These are phyloP conservation scores for Blastobotrys serpentis DNA, from an alignment of 1,139 yeast species.

Conservation along the genomic window DNA sequence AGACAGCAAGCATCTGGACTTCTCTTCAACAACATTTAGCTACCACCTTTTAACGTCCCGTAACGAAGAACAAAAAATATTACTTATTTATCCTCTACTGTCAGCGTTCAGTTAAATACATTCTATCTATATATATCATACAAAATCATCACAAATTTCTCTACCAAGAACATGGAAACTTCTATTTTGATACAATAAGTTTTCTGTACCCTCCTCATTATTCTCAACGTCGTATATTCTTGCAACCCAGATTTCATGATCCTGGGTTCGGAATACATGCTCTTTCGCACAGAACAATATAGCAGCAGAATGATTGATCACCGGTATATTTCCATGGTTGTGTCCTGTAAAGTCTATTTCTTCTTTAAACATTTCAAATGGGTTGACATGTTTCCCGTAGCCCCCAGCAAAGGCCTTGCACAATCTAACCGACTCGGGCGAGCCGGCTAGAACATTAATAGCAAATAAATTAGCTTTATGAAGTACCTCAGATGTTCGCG, in stretches of 20 bases:
- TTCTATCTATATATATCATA: too few species aligned
- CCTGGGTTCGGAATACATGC: constrained; percentile 59
- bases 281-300: constrained; percentile 62
- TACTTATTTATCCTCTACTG: too few species aligned
- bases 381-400: constrained; percentile 37
- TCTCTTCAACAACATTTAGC: constrained; percentile 13
- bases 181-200: constrained; percentile 30
- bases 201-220: constrained; percentile 9
- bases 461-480: constrained; percentile 60
- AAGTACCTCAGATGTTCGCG: constrained; percentile 66
- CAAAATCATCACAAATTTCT: constrained; percentile 14
- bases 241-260: constrained; percentile 88
- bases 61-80: neutral
- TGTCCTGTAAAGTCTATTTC: constrained; percentile 37
- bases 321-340: constrained; percentile 48
- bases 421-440: constrained; percentile 46
- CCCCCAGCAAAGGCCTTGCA: constrained; percentile 39
- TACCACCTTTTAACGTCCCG: neutral
- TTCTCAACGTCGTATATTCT: constrained; percentile 37
- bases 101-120: too few species aligned
- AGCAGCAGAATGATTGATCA: constrained; percentile 57
- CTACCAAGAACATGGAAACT: constrained; percentile 30
- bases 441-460: constrained; percentile 71
- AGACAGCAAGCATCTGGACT: constrained; percentile 19
- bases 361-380: constrained; percentile 42